Evolutionary conservation across 1,139 yeast genomes (phyloP).

Genomic region (Saccharomycopsis crataegensis): DNA sequence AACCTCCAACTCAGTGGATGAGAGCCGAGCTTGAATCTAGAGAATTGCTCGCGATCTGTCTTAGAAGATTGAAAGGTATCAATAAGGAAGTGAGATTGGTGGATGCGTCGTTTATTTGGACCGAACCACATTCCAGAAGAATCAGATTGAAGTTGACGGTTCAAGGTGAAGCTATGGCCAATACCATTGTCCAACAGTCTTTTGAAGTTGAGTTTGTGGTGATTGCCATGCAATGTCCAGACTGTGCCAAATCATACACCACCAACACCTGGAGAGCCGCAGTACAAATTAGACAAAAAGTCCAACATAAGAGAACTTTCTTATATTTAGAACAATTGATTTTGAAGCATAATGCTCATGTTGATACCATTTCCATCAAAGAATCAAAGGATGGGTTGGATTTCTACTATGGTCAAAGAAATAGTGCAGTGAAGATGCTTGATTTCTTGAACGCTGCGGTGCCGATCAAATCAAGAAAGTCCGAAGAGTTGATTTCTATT

Average conservation of each 20-base stretch:
- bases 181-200: constrained; percentile 88
- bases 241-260: constrained; percentile 94
- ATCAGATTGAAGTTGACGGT: constrained; percentile 84
- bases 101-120: constrained; percentile 96
- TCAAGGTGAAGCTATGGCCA: constrained; percentile 93
- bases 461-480: constrained; percentile 78
- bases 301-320: constrained; percentile 92
- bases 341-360: constrained; percentile 87
- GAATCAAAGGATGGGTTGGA: constrained; percentile 94
- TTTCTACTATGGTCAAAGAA: constrained; percentile 81
- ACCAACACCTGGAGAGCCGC: constrained; percentile 97
- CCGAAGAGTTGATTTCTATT: constrained; percentile 85
- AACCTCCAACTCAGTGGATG: constrained; percentile 94
- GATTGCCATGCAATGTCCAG: constrained; percentile 96
- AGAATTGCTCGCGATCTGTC: constrained; percentile 83
- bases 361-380: constrained; percentile 87
- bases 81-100: constrained; percentile 71
- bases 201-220: constrained; percentile 94
- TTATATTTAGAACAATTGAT: constrained; percentile 91
- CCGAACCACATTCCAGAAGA: constrained; percentile 98
- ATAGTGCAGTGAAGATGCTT: constrained; percentile 89
- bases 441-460: constrained; percentile 83
- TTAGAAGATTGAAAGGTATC: constrained; percentile 82
- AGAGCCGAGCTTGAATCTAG: constrained; percentile 86
- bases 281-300: constrained; percentile 96